These are phyloP conservation scores for Neurospora intermedia DNA, from an alignment of 495 filamentous ascomycete genomes.

Conservation along the genomic window DNA sequence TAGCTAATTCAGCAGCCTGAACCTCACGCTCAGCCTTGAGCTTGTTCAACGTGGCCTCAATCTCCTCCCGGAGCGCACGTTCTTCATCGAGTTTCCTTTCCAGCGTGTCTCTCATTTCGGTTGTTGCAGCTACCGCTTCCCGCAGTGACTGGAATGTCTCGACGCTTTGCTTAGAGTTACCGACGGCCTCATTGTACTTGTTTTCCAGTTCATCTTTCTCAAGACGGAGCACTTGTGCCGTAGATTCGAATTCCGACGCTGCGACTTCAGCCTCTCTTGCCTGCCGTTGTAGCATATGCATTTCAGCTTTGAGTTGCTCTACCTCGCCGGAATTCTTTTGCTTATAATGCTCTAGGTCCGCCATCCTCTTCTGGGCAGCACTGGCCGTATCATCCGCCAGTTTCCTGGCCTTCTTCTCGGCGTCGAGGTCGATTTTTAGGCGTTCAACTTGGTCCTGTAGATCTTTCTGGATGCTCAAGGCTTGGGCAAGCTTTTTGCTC, in stretches of 20 bases:
- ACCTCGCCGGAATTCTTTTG: conserved; percentile 72
- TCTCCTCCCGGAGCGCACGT: conserved; percentile 55
- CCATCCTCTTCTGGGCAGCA: conserved; percentile 69
- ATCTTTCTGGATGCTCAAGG: conserved; percentile 67
- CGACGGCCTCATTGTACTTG: conserved; percentile 57
- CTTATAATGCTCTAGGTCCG: conserved; percentile 70
- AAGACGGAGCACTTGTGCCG: conserved; percentile 59
- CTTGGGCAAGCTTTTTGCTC: conserved; percentile 67
- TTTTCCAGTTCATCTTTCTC: conserved; percentile 73
- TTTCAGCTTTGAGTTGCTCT: conserved; percentile 71
- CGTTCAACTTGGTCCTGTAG: conserved; percentile 59
- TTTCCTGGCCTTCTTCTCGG: conserved; percentile 68
- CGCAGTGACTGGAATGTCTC: conserved; percentile 63
- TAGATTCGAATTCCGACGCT: conserved; percentile 62
- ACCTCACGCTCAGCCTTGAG: conserved; percentile 81
- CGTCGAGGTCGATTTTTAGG: conserved; percentile 57
- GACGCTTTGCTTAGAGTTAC: conserved; percentile 59
- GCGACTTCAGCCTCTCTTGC: conserved; percentile 68
- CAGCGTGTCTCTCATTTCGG: conserved; percentile 60
- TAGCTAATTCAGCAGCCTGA: conserved; percentile 68
- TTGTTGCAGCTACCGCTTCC: conserved; percentile 67
- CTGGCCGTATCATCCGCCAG: conserved; percentile 81
- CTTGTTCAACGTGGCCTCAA: conserved; percentile 72
- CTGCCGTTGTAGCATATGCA: conserved; percentile 64
- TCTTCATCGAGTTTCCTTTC: conserved; percentile 83